phyloP scores from a whole-genome alignment of 495 filamentous ascomycete species.

The Parmelia sp. region DNA sequence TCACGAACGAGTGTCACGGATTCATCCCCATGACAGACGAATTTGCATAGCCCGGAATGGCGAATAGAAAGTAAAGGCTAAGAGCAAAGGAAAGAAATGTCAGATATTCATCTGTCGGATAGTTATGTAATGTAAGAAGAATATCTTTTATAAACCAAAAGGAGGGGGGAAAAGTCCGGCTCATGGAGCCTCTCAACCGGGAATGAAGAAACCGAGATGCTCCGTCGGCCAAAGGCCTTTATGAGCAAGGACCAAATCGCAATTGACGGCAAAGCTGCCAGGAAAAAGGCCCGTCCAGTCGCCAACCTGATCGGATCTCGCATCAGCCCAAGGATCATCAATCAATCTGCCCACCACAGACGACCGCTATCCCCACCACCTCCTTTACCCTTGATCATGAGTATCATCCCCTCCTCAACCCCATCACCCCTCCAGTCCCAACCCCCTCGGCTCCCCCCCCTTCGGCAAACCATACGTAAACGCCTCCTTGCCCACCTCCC shows the following conservation, averaged over 20 bases:
- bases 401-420: too few relatives aligned
- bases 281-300: neutral
- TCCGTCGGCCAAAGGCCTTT: too few relatives aligned
- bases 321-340: too few relatives aligned
- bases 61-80: neutral
- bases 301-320: neutral
- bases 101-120: neutral
- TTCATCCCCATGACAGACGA: too few relatives aligned
- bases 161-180: neutral
- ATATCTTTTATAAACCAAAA: neutral
- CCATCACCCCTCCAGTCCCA: neutral
- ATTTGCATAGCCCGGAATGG: neutral
- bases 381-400: too few relatives aligned
- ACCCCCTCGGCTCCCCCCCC: constrained; percentile 11
- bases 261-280: neutral
- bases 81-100: neutral
- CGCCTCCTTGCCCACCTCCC: neutral
- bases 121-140: neutral
- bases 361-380: neutral
- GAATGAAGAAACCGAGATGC: neutral
- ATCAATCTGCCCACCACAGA: too few relatives aligned
- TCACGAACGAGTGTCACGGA: too few relatives aligned
- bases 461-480: constrained; percentile 14
- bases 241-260: neutral
- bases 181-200: neutral